Conservation (phyloP, 305 asterid species). For the Fraxinus albicans region DNA sequence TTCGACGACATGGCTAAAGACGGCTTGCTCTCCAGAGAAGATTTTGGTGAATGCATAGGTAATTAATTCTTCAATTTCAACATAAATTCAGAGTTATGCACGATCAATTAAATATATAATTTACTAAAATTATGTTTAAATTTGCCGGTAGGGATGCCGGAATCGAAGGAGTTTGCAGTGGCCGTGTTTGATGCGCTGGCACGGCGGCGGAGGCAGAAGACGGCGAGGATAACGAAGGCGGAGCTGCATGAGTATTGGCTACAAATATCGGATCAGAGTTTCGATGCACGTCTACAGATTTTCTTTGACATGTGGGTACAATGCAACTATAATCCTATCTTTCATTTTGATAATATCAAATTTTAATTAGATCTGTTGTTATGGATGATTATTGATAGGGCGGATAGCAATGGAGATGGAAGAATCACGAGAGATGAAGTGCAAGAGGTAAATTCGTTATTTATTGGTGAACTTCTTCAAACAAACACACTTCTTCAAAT, state of each 20-base stretch:
- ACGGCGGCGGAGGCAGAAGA: conserved; percentile 64
- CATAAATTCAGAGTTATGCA: not conserved
- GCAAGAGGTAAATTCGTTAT: conserved; percentile 56
- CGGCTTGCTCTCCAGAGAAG: conserved; percentile 69
- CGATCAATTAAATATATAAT: not conserved
- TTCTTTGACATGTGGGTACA: conserved; percentile 81
- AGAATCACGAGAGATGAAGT: conserved; percentile 87
- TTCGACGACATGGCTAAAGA: conserved; percentile 56
- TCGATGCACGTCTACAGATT: conserved; percentile 91
- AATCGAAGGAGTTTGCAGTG: conserved; percentile 86
- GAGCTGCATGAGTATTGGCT: conserved; percentile 87
- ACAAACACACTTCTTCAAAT: not conserved
- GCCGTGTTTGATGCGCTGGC: conserved; percentile 84
- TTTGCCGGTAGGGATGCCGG: conserved; percentile 67
- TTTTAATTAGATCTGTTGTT: not conserved
- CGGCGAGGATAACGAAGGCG: conserved; percentile 59
- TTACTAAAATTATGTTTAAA: not conserved
- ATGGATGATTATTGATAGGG: conserved; percentile 46
- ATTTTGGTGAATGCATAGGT: conserved; percentile 96
- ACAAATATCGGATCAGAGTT: conserved; percentile 82
- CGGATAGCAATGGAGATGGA: conserved; percentile 86
- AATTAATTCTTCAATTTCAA: not conserved
- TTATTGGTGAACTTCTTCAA: conserved; percentile 26
- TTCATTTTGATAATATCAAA: too few relatives aligned
- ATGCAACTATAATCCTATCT: not conserved